phyloP scores from a whole-genome alignment of 176 grass and related monocot genomes.

The Avena sativa region DNA sequence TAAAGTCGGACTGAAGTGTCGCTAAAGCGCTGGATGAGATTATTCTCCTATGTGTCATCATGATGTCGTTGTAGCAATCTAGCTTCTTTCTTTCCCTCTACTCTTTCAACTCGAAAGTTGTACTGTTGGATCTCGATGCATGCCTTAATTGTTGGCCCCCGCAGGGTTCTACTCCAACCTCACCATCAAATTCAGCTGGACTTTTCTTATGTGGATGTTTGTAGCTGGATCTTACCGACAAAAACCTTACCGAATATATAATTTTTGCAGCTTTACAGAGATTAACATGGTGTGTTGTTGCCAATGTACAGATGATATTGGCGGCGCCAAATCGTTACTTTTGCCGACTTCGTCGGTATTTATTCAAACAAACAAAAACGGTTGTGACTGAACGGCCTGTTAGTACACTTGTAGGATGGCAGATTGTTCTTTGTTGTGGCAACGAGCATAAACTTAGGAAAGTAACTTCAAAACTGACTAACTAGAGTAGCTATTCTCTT shows the following conservation, averaged over 20 bases:
- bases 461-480: no score
- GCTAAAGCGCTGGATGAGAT: not conserved
- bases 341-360: no score
- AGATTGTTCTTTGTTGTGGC: no score
- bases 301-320: not conserved
- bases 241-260: not conserved
- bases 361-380: no score
- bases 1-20: not conserved
- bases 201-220: not conserved
- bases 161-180: not conserved
- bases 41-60: not conserved
- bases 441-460: no score
- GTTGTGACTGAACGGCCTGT: no score
- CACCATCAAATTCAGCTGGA: not conserved
- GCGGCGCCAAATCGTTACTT: no score
- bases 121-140: not conserved
- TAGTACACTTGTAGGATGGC: no score
- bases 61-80: not conserved
- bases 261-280: constrained; percentile 21
- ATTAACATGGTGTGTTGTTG: not conserved
- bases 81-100: not conserved
- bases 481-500: no score
- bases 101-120: constrained; percentile 14
- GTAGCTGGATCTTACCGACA: constrained; percentile 28
- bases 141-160: not conserved